Evolutionary conservation across 306 rosid species (phyloP), one percentile per base, ranked within the genome.

Genomic region (Vicia villosa): DNA sequence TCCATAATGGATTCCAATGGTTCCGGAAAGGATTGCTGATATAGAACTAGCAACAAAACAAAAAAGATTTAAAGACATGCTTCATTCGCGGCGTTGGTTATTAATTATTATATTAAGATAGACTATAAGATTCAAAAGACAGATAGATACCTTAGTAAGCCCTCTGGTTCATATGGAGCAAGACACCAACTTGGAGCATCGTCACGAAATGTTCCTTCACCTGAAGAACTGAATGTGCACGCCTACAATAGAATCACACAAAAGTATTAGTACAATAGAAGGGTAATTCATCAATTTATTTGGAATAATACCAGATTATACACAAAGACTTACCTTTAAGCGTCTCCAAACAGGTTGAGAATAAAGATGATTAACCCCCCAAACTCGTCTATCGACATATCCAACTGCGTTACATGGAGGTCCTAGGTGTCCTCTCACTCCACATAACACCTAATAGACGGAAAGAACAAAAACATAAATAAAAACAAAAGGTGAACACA

Each of bases 391-490:
- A 74, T 92, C 98, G 30, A 89, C 96, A 56, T 80, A n/a, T 20
- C 98, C 96, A 16, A 89, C 96, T 1, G 96, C 96, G 58, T 92
- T 92, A 78, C 98, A 92, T 26, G 98, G 95, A 4, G 98, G 96
- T 2, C 96, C 92, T 26, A 92, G 42, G 72, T 89, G 88, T 63
- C 98, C 92, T 89, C 96, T 86, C 90, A 89, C 81, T 52, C 98
- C 96, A 79, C 97, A 89, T 30, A 45, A 60, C 4, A 92, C 96
- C 95, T 92, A 71, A 61, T 84, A 47, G 26, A 88, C 64, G 7
- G 22, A 69, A 32, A 36, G 16, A 52, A 6, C 1, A 5, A 51
- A 5, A 49, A 2, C 4, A 10, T 9, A 49, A 41, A 17, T 2
- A 0, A 0, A 13, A 69, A 17, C 1, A 42, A 17, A 22, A 37